Evolutionary conservation across 2,329 filamentous ascomycete genomes (phyloP), one percentile per base, ranked within the genome.

Genomic region (Falciphora oryzae): DNA sequence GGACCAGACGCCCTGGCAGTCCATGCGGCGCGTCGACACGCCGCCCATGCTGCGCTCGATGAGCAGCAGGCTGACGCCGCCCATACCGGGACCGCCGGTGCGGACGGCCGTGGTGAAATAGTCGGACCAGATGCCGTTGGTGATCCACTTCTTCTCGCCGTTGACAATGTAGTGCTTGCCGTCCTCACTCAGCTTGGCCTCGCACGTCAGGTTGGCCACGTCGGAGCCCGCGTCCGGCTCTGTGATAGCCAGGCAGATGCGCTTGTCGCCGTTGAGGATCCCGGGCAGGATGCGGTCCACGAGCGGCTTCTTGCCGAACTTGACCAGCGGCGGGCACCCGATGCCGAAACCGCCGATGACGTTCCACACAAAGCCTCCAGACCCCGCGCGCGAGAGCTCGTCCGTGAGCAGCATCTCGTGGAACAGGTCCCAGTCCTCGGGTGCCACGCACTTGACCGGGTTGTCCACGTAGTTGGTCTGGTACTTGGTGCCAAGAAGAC

Each of bases 111-210:
- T 96, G 64, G 95, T 98, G 83, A 98, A 98, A 82, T 98, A 99
- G 77, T 99, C 95, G 67, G 84, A 86, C 92, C 93, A 97, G 73
- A 97, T 87, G 73, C 95, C 95, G 79, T 99, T 99, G 73, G 94
- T 98, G 78, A 98, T 98, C 94, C 95, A 98, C 81, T 99, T 99
- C 90, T 99, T 98, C 86, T 97, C 94, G 64, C 95, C 95, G 74
- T 98, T 99, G 79, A 99, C 95, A 70, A 98, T 98, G 79, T 96
- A 99, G 81, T 98, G 92, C 83, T 98, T 98, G 73, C 95, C 95
- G 72, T 99, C 95, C 71, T 95, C 91, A 68, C 86, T 91, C 65
- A 98, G 85, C 83, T 97, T 97, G 31, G 95, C 95, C 82, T 98
- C 93, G 77, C 94, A 98, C 18, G 89, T 95, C 70, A 99, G 76